Percentiles rank a stretch among this genome's conserved stretches.
Conservation (phyloP, 176 grass and related monocot genomes). For the Hordeum vulgare region MorexV3_pseudomolecules_assembly NC_058524.1:488795724-488796223, state of each 20-base stretch:
- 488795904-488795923: slow-evolving; percentile 43
- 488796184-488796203: not conserved
- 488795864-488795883: slow-evolving; percentile 38
- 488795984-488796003: not conserved
- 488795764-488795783: not conserved
- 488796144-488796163: not conserved
- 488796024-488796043: not conserved
- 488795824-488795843: not conserved
- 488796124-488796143: slow-evolving; percentile 40
- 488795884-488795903: slow-evolving; percentile 43
- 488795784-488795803: not conserved
- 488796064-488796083: not conserved
- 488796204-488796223: not conserved
- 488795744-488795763: not conserved
- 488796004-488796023: not conserved
- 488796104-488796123: slow-evolving; percentile 14
- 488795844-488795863: slow-evolving; percentile 36
- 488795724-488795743: not conserved
- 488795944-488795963: not conserved
- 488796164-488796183: not conserved
- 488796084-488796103: not conserved
- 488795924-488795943: not conserved
- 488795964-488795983: not conserved
- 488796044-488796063: not conserved
- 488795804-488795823: not conserved